Conservation (phyloP, 1,284 basidiomycete genomes). For the Cutaneotrichosporon spelunceum region DNA sequence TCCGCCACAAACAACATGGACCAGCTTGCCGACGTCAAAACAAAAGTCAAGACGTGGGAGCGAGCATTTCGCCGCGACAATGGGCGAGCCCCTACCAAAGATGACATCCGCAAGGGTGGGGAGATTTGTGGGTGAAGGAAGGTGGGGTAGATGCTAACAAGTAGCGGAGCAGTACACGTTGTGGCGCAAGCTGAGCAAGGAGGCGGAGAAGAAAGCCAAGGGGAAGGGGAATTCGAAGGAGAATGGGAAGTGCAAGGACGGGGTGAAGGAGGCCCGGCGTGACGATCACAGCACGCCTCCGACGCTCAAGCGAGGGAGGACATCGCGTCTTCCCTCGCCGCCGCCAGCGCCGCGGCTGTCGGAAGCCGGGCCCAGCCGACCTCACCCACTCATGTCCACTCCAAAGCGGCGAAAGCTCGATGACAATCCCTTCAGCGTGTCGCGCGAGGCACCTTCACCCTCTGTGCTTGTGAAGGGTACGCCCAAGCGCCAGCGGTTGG, state of each 20-base stretch:
- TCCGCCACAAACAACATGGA: conserved; percentile 5
- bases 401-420: conserved; percentile 26
- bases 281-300: conserved; percentile 5
- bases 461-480: not conserved
- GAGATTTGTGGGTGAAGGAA: conserved; percentile 59
- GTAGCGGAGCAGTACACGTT: conserved; percentile 74
- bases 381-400: conserved; percentile 22
- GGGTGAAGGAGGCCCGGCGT: not conserved
- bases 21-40: conserved; percentile 57
- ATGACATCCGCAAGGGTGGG: conserved; percentile 67
- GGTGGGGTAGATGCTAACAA: not conserved
- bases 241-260: not conserved
- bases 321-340: not conserved
- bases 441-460: conserved; percentile 21
- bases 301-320: not conserved
- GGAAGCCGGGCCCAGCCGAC: not conserved
- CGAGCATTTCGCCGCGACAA: conserved; percentile 64
- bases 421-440: conserved; percentile 43
- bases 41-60: conserved; percentile 80
- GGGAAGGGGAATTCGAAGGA: not conserved
- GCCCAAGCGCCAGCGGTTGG: not conserved
- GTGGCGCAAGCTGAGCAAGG: conserved; percentile 72
- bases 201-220: conserved; percentile 23
- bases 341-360: not conserved
- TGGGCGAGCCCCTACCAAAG: conserved; percentile 64